Conservation (phyloP, 768 basidiomycete species). For the Gloeophyllum trabeum region DNA sequence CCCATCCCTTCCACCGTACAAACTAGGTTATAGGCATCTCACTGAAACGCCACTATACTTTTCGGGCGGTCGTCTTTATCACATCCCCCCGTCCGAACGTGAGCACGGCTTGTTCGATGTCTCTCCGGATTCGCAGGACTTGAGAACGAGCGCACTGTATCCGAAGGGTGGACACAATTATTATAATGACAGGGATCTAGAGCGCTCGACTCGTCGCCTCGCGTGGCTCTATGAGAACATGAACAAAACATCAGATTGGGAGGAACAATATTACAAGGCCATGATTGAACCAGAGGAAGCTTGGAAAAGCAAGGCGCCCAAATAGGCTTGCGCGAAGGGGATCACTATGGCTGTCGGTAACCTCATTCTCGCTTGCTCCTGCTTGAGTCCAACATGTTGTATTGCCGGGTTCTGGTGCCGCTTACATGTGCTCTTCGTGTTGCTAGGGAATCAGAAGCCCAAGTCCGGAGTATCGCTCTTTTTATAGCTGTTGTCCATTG, state of each 20-base stretch:
- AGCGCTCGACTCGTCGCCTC: slow-evolving; percentile 29
- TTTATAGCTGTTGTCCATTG: too few relatives aligned
- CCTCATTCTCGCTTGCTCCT: too few relatives aligned
- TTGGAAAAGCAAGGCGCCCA: too few relatives aligned
- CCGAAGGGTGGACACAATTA: slow-evolving; percentile 55
- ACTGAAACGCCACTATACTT: slow-evolving; percentile 37
- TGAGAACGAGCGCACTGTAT: slow-evolving; percentile 15
- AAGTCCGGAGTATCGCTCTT: too few relatives aligned
- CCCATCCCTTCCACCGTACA: slow-evolving; percentile 40
- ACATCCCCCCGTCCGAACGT: slow-evolving; percentile 30
- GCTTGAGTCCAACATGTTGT: too few relatives aligned
- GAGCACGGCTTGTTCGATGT: slow-evolving; percentile 34
- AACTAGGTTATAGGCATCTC: slow-evolving; percentile 43
- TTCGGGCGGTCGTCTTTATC: slow-evolving; percentile 33
- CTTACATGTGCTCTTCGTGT: too few relatives aligned
- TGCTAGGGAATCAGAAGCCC: too few relatives aligned
- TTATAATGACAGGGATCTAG: slow-evolving; percentile 44
- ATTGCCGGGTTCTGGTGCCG: too few relatives aligned
- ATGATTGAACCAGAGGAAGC: neutral
- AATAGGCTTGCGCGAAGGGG: too few relatives aligned
- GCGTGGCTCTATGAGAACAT: slow-evolving; percentile 29
- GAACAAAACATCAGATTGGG: slow-evolving; percentile 25
- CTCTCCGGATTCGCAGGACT: slow-evolving; percentile 8
- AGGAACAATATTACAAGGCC: slow-evolving; percentile 13
- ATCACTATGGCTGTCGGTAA: too few relatives aligned